phyloP scores from a whole-genome alignment of 1,284 basidiomycete species.

The Pyrrhoderma noxium region DNA sequence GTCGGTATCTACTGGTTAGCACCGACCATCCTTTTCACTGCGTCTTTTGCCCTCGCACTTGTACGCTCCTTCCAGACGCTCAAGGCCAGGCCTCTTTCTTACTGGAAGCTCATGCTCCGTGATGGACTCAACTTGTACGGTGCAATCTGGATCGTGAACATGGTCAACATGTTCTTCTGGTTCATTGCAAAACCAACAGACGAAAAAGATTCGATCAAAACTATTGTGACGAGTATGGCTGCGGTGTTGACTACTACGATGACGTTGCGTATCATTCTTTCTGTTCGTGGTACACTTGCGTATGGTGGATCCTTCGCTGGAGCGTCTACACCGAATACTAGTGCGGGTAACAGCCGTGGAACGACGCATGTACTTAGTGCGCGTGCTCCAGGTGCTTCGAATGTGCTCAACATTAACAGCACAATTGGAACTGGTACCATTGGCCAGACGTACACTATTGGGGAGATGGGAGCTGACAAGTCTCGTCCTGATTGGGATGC shows the following conservation, averaged over 20 bases:
- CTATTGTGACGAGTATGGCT: conserved; percentile 74
- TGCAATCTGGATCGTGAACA: conserved; percentile 68
- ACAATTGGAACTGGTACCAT: conserved; percentile 30
- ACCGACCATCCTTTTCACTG: conserved; percentile 63
- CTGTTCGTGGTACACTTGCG: conserved; percentile 62
- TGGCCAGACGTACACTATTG: conserved; percentile 56
- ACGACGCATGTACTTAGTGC: conserved; percentile 40
- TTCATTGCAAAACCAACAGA: conserved; percentile 62
- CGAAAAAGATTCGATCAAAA: conserved; percentile 57
- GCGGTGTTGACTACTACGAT: conserved; percentile 77
- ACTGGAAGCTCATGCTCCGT: conserved; percentile 80
- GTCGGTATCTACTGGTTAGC: conserved; percentile 77
- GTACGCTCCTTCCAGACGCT: conserved; percentile 57
- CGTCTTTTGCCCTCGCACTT: conserved; percentile 57
- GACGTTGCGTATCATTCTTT: conserved; percentile 75
- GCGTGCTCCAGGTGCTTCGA: conserved; percentile 23
- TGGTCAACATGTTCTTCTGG: conserved; percentile 75
- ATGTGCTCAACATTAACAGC: conserved; percentile 30
- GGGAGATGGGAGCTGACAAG: conserved; percentile 44
- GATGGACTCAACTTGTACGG: conserved; percentile 79
- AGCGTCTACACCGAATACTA: conserved; percentile 33
- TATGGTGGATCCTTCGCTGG: conserved; percentile 59
- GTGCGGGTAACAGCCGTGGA: conserved; percentile 29
- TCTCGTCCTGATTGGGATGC: conserved; percentile 30
- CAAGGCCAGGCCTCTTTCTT: conserved; percentile 45